Evolutionary conservation across 257 asterid species (phyloP).

Genomic region (Sherardia arvensis): DNA sequence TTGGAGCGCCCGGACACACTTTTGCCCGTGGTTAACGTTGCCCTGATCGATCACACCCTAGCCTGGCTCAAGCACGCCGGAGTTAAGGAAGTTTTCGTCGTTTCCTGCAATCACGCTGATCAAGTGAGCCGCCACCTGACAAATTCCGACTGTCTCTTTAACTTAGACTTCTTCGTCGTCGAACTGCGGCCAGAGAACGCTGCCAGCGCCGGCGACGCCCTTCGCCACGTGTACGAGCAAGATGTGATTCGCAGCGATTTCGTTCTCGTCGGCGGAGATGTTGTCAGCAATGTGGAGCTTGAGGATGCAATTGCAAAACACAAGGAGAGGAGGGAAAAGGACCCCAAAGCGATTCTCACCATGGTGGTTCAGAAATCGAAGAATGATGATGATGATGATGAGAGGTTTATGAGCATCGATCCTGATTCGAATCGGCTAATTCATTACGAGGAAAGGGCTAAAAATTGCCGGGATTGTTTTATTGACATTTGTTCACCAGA

Average conservation of each 20-base stretch:
- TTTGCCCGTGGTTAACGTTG: constrained; percentile 77
- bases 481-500: constrained; percentile 93
- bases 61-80: constrained; percentile 97
- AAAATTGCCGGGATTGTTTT: constrained; percentile 84
- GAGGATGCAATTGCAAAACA: constrained; percentile 64
- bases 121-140: constrained; percentile 75
- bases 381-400: constrained; percentile 81
- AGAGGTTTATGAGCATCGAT: constrained; percentile 78
- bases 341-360: constrained; percentile 89
- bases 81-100: constrained; percentile 87
- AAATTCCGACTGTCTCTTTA: constrained; percentile 59
- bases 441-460: constrained; percentile 74
- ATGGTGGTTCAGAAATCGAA: constrained; percentile 78
- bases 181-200: constrained; percentile 74
- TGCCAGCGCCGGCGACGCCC: constrained; percentile 86
- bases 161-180: constrained; percentile 59
- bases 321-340: constrained; percentile 78
- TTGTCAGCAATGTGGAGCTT: constrained; percentile 91
- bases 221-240: constrained; percentile 67
- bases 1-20: constrained; percentile 92
- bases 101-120: constrained; percentile 88
- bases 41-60: constrained; percentile 88
- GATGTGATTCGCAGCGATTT: constrained; percentile 88
- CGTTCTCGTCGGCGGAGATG: constrained; percentile 86
- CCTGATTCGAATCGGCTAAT: constrained; percentile 81